Percentiles rank a stretch among this genome's conserved stretches.
phyloP scores from a whole-genome alignment of 306 rosid species.

The Psophocarpus tetragonolobus region DNA sequence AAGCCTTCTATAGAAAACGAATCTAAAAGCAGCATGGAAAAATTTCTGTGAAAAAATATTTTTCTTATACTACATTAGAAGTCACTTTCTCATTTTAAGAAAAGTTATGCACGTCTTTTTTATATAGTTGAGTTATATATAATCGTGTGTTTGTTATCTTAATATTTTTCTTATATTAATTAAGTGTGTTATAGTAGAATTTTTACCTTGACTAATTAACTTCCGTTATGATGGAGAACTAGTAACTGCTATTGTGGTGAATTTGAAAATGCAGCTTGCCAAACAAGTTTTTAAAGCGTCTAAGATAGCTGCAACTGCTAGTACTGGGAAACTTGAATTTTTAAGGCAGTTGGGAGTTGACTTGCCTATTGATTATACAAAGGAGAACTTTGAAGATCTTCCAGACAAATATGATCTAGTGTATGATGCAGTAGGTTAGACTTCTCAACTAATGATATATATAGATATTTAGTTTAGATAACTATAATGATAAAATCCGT shows the following conservation, averaged over 20 bases:
- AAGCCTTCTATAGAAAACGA: too few relatives aligned
- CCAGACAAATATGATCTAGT: slow-evolving; percentile 74
- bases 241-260: background rate
- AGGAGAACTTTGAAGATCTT: slow-evolving; percentile 61
- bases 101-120: background rate
- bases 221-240: background rate
- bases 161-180: too few relatives aligned
- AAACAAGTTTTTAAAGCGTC: slow-evolving; percentile 78
- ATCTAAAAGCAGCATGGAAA: too few relatives aligned
- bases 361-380: slow-evolving; percentile 76
- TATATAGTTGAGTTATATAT: too few relatives aligned
- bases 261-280: slow-evolving; percentile 72
- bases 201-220: too few relatives aligned
- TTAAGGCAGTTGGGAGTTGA: slow-evolving; percentile 72
- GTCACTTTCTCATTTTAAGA: background rate
- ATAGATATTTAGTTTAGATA: background rate
- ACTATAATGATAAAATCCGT: background rate
- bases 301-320: slow-evolving; percentile 69
- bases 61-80: background rate
- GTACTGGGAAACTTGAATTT: slow-evolving; percentile 53
- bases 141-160: too few relatives aligned
- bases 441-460: background rate
- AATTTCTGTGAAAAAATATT: too few relatives aligned
- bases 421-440: slow-evolving; percentile 67
- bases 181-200: too few relatives aligned